Evolutionary conservation across 345 rosid genomes (phyloP).

Genomic region (Populus euphratica): DNA sequence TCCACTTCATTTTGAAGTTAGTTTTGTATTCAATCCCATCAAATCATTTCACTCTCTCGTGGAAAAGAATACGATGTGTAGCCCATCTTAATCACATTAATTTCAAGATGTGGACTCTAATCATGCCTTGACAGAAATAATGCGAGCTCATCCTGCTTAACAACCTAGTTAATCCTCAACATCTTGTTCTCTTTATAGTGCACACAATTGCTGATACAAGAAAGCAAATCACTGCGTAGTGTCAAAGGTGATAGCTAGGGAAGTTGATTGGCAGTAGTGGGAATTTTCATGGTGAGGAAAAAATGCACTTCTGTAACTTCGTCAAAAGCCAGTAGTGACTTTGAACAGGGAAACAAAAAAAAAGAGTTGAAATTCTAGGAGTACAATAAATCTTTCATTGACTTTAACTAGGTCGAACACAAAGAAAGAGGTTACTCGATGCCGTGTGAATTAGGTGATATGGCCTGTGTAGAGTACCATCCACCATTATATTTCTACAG

Average conservation of each 20-base stretch:
- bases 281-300: too few relatives aligned
- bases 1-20: background rate
- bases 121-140: conserved; percentile 6
- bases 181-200: background rate
- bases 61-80: conserved; percentile 8
- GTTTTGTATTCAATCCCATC: too few relatives aligned
- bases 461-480: too few relatives aligned
- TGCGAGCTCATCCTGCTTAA: background rate
- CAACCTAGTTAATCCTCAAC: background rate
- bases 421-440: too few relatives aligned
- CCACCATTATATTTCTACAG: too few relatives aligned
- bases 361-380: too few relatives aligned
- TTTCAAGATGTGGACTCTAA: conserved; percentile 7
- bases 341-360: too few relatives aligned
- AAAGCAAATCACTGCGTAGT: background rate
- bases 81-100: conserved; percentile 6
- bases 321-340: background rate
- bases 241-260: background rate
- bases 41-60: background rate
- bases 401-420: background rate
- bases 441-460: too few relatives aligned
- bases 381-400: background rate
- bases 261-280: background rate
- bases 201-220: background rate
- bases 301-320: background rate